Percentiles rank a stretch among this genome's conserved stretches.
phyloP scores from a whole-genome alignment of 768 basidiomycete genomes.

The Collybia sordida region DNA sequence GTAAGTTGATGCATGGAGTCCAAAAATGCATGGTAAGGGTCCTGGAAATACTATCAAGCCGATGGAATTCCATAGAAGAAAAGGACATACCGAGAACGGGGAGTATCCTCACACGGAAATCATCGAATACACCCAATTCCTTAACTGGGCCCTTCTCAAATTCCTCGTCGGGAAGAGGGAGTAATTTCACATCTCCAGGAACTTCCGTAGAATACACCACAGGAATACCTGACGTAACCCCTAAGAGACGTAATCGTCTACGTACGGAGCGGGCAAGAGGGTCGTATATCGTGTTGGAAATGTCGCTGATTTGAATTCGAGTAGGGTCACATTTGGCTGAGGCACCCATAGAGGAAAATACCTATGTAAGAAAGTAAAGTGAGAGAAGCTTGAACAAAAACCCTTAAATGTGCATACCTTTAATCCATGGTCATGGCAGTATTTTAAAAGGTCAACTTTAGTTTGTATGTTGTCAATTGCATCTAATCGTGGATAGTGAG shows the following conservation, averaged over 20 bases:
- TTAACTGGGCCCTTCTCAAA: constrained; percentile 87
- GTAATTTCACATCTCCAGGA: constrained; percentile 81
- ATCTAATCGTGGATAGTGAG: constrained; percentile 45
- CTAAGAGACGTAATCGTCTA: constrained; percentile 62
- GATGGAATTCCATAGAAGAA: not conserved
- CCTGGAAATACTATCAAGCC: constrained; percentile 33
- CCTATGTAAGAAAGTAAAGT: constrained; percentile 36
- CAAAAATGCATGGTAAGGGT: constrained; percentile 88
- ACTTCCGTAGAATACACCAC: constrained; percentile 97
- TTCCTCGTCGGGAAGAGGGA: constrained; percentile 91
- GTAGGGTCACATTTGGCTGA: constrained; percentile 95
- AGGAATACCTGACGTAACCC: constrained; percentile 68
- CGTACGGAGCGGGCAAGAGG: constrained; percentile 92
- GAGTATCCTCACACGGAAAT: constrained; percentile 91
- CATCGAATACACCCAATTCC: constrained; percentile 87
- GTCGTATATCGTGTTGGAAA: constrained; percentile 90
- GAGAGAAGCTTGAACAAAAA: not conserved
- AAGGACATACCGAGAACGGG: constrained; percentile 75
- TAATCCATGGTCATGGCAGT: constrained; percentile 78
- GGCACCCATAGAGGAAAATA: constrained; percentile 97
- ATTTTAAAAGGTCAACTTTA: constrained; percentile 90
- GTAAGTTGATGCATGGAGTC: constrained; percentile 86
- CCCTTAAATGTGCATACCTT: constrained; percentile 51
- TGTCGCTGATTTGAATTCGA: constrained; percentile 92
- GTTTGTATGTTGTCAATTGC: constrained; percentile 98